Evolutionary conservation across 441 rosid genomes (phyloP).

Genomic region (Viola pubescens): DNA sequence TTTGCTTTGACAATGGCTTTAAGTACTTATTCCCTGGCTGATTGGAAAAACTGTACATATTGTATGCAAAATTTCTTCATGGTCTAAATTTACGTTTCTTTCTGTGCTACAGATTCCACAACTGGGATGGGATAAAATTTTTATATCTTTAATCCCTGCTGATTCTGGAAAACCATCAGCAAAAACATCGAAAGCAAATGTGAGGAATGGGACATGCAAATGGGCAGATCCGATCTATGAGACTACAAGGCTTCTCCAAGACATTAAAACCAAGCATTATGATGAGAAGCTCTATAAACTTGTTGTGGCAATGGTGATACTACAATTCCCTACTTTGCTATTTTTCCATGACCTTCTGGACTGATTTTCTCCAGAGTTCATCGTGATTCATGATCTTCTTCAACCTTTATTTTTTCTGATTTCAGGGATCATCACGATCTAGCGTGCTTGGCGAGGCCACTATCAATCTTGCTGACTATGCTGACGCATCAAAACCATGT

Average conservation of each 20-base stretch:
- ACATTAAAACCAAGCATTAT: constrained; percentile 65
- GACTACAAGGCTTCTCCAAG: constrained; percentile 92
- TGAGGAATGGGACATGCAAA: constrained; percentile 95
- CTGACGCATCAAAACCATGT: constrained; percentile 83
- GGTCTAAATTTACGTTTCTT: constrained; percentile 13
- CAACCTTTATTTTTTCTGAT: too few species aligned
- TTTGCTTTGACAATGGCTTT: too few species aligned
- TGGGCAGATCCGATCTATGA: constrained; percentile 99
- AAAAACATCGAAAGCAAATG: constrained; percentile 94
- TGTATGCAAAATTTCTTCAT: not conserved
- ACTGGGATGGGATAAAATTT: constrained; percentile 97
- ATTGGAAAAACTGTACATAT: too few species aligned
- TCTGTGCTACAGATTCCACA: constrained; percentile 56
- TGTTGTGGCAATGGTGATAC: constrained; percentile 76
- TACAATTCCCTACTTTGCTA: constrained; percentile 11
- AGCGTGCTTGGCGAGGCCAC: constrained; percentile 87
- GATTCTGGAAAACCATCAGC: constrained; percentile 89
- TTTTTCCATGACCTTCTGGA: constrained; percentile 4
- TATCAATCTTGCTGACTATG: constrained; percentile 90
- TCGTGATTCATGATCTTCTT: not conserved
- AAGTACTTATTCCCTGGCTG: too few species aligned
- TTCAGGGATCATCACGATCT: constrained; percentile 92
- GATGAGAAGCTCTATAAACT: constrained; percentile 86
- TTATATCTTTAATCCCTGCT: constrained; percentile 83
- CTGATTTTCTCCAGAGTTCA: not conserved